Evolutionary conservation across 169 alveolate genomes (phyloP), one percentile per base, ranked within the genome.

Genomic region (Plasmodium billcollinsi): DNA sequence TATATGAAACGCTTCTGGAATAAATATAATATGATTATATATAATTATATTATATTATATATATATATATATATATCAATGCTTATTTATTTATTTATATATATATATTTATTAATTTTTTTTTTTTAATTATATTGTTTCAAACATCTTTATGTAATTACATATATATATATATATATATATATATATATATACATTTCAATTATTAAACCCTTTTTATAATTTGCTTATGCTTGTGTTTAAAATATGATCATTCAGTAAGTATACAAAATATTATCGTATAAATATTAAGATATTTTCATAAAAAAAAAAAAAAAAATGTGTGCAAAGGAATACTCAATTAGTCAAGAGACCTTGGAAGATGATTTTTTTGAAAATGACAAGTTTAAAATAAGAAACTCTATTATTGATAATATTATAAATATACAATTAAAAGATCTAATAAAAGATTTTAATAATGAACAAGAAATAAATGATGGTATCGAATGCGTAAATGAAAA

Each of bases 401-500:
- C 39, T 12, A 47, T 47, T 12, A 78, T 78, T 24, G 15, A 66
- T 70, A 73, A 78, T 1, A 78, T 78, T 65, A 65, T 65, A 59
- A 43, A 45, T 7, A 20, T 78, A 5, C 78, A 78, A 29, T 43
- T 78, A 59, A 78, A 66, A 65, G 76, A 67, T 56, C 65, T 78
- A 52, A 59, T 78, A 52, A 78, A 78, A 66, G 62, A 78, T 29
- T 43, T 50, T 21, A 59, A 75, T 4, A 65, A 43, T 66, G 89
- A 78, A 78, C 65, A 78, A 65, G 75, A 78, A 65, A 65, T 78
- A 65, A 66, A 66, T 71, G 69, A 47, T 12, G 49, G 72, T 39
- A 78, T 78, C 33, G 89, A 78, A 50, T 65, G 49, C 66, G 52
- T 78, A 15, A 78, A 63, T 59, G 71, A 78, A 33, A 50, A 78